phyloP scores from a whole-genome alignment of 495 filamentous ascomycete genomes.

The Aspergillus ostianus region DNA sequence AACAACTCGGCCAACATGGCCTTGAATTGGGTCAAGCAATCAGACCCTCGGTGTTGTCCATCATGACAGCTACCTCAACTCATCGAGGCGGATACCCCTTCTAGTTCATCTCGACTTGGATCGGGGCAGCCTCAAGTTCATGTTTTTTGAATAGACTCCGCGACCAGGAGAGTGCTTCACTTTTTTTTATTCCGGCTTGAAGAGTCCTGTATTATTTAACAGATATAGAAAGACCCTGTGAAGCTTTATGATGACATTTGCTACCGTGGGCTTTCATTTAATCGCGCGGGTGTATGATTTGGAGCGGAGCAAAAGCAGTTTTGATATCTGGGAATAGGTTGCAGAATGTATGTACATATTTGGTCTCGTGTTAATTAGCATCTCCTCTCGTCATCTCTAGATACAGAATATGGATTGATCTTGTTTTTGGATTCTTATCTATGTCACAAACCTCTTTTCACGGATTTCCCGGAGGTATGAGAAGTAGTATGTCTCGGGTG shows the following conservation, averaged over 20 bases:
- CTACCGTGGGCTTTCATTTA: neutral
- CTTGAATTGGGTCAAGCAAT: neutral
- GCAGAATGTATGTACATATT: slow-evolving; percentile 4
- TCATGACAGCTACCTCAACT: neutral
- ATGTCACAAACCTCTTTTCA: too few species aligned
- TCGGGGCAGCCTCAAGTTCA: slow-evolving; percentile 1
- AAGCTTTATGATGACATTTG: slow-evolving; percentile 18
- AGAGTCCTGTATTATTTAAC: slow-evolving; percentile 31
- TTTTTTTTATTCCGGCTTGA: slow-evolving; percentile 12
- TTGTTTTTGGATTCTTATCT: neutral
- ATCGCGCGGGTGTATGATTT: neutral
- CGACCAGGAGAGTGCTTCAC: neutral
- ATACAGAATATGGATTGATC: slow-evolving; percentile 2
- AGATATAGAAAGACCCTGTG: slow-evolving; percentile 28
- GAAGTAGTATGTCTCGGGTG: neutral
- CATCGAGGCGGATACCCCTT: neutral
- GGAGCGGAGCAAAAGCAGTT: neutral
- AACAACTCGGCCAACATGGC: slow-evolving; percentile 10
- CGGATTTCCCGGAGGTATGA: too few species aligned
- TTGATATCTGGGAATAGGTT: neutral
- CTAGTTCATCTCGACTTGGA: neutral
- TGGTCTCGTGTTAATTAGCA: slow-evolving; percentile 4
- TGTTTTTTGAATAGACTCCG: slow-evolving; percentile 2
- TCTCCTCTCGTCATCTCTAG: slow-evolving; percentile 13
- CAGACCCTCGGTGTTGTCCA: neutral